Percentiles rank a stretch among this genome's conserved stretches.
Evolutionary conservation across 257 asterid genomes (phyloP).

Genomic region (Lycium ferocissimum): DNA sequence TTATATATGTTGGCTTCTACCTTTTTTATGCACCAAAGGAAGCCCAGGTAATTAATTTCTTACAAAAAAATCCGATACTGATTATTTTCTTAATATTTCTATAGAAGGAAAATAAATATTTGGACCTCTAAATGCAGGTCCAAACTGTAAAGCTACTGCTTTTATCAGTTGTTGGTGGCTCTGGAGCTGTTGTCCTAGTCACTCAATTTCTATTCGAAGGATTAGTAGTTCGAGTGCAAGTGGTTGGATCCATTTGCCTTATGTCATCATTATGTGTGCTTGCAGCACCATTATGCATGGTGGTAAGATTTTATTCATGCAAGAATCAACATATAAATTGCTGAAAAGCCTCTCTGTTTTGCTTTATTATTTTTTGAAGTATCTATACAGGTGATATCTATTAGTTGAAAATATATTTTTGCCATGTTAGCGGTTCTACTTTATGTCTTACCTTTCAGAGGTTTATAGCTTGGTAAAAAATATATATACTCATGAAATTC

Average conservation of each 20-base stretch:
- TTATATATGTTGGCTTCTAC: constrained; percentile 50
- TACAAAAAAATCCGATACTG: background rate
- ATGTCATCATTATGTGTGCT: constrained; percentile 52
- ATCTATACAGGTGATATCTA: too few relatives aligned
- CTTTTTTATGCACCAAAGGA: constrained; percentile 48
- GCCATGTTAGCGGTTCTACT: too few relatives aligned
- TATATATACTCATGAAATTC: too few relatives aligned
- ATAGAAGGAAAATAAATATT: background rate
- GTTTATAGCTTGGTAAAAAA: too few relatives aligned
- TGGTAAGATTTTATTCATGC: constrained; percentile 47
- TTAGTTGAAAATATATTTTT: too few relatives aligned
- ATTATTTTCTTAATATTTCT: background rate
- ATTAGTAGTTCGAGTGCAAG: constrained; percentile 37
- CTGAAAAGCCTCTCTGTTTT: too few relatives aligned
- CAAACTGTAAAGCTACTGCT: constrained; percentile 44
- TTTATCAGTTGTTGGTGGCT: constrained; percentile 46
- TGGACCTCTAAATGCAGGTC: constrained; percentile 46
- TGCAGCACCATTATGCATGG: constrained; percentile 61
- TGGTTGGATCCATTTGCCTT: constrained; percentile 65
- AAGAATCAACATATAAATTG: background rate
- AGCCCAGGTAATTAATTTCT: constrained; percentile 42
- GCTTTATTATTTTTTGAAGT: too few relatives aligned
- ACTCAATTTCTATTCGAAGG: constrained; percentile 49
- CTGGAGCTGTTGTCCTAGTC: constrained; percentile 47
- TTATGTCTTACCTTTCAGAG: too few relatives aligned